Conservation (phyloP, 495 filamentous ascomycete species). For the Aspergillus steynii region DNA sequence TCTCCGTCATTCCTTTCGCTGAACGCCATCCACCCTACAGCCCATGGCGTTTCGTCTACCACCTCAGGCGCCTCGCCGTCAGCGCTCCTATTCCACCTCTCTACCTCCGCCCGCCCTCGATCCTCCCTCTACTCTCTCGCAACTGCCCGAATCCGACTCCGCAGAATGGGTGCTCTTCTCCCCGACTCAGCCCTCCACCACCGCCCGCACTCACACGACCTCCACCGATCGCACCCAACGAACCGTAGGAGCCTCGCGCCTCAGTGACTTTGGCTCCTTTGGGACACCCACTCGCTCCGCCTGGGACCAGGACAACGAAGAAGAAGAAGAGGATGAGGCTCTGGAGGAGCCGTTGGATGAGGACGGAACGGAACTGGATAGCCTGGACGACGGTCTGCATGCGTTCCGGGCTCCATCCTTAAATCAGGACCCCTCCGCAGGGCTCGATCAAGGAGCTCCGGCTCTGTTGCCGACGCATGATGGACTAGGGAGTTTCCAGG, state of each 20-base stretch:
- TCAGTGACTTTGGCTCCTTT: conserved; percentile 86
- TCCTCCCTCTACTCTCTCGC: conserved; percentile 34
- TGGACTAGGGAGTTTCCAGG: conserved; percentile 80
- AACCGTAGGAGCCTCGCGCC: conserved; percentile 71
- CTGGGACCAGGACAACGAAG: conserved; percentile 49
- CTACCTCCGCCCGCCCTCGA: conserved; percentile 42
- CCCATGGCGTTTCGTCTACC: conserved; percentile 85
- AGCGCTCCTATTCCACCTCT: conserved; percentile 52
- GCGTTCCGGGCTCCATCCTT: conserved; percentile 73
- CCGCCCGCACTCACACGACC: conserved; percentile 65
- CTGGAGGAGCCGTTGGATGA: conserved; percentile 61
- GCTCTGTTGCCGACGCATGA: conserved; percentile 86
- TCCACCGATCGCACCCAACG: conserved; percentile 70
- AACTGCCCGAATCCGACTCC: conserved; percentile 60
- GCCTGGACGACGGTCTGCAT: conserved; percentile 84
- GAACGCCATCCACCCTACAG: conserved; percentile 10
- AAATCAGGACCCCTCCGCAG: conserved; percentile 46
- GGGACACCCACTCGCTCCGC: conserved; percentile 58
- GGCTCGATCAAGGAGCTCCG: conserved; percentile 51
- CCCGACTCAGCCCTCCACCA: conserved; percentile 60
- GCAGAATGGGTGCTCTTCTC: conserved; percentile 98
- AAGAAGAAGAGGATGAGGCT: conserved; percentile 44
- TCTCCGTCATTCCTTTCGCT: conserved; percentile 12
- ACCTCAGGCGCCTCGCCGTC: conserved; percentile 61
- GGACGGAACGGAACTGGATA: conserved; percentile 76